Percentiles rank a stretch among this genome's conserved stretches.
phyloP scores from a whole-genome alignment of 768 basidiomycete species.

The Amyloporia xantha region DNA sequence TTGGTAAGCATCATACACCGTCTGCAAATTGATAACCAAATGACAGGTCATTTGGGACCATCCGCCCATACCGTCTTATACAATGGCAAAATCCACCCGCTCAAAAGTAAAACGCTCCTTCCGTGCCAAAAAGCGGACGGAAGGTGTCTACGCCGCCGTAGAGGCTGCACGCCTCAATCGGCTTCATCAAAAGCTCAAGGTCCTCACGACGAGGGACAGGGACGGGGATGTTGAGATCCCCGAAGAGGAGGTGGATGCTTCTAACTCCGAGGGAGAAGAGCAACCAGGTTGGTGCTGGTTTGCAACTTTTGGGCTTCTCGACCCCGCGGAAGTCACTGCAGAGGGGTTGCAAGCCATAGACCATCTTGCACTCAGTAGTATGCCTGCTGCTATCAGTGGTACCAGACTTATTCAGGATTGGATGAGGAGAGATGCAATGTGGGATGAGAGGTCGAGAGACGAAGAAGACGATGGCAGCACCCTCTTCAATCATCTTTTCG shows the following conservation, averaged over 20 bases:
- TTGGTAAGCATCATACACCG: no score
- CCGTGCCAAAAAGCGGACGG: constrained; percentile 70
- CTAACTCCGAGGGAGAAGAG: constrained; percentile 12
- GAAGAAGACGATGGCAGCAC: constrained; percentile 3
- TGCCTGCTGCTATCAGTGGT: constrained; percentile 3
- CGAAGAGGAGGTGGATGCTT: constrained; percentile 8
- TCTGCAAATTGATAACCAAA: no score
- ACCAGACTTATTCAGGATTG: not conserved
- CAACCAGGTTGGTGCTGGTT: constrained; percentile 54
- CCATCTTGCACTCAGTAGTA: constrained; percentile 6
- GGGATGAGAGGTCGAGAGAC: not conserved
- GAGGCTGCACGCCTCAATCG: constrained; percentile 74
- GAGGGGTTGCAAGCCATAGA: constrained; percentile 38
- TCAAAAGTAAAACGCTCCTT: constrained; percentile 77
- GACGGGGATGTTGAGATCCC: constrained; percentile 22
- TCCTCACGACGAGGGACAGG: constrained; percentile 36
- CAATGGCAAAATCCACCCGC: constrained; percentile 79
- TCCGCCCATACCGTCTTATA: not conserved
- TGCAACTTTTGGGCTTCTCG: constrained; percentile 48
- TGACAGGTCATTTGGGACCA: no score
- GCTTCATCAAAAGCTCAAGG: constrained; percentile 57
- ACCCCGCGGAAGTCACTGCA: constrained; percentile 49
- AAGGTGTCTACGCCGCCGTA: constrained; percentile 67
- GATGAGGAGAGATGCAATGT: not conserved
- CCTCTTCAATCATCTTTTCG: constrained; percentile 16